Evolutionary conservation across 192 early-diverging fungal genomes (phyloP), one percentile per base, ranked within the genome.

Genomic region (Podila minutissima): DNA sequence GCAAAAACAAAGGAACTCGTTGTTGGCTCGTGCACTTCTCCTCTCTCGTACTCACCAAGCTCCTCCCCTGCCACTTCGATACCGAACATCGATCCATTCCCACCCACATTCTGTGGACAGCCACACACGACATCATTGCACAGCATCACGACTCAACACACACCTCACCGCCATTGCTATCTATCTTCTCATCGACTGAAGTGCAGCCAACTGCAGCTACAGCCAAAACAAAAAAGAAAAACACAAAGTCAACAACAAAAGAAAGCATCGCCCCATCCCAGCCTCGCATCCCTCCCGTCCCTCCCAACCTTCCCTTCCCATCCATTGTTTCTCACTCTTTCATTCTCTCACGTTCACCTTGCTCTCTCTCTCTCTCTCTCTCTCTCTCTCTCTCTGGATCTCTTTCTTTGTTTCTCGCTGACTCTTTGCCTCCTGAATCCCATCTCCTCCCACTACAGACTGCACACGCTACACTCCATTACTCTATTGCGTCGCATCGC

Each of bases 241-340:
- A 17, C 12, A 46, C 41, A 37, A 37, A 10, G 12, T 15, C 8
- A 4, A 53, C 5, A 17, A 53, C 51, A 55, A 55, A 26, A 55
- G 10, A 55, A 7, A 55, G 53, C 20, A n/a, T 55, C n/a, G 24
- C 20, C 24, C 53, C 22, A 55, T 55, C 53, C n/a, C 17, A n/a
- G 1, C 50, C 5, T 53, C 50, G 7, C n/a, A 2, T 26, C 53
- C 22, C 53, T 55, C 20, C 24, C 53, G 24, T 55, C 50, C 50
- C 4, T 53, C 41, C 13, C 53, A 22, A 17, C 51, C 51, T 5
- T 51, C 50, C 50, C 32, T 13, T 35, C 51, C 22, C 17, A 48
- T 66, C 64, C 51, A 48, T 33, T 51, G 64, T n/a, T 31, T 51
- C 38, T 46, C 48, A 64, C 62, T 64, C 62, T 13, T 22, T 49